Conservation (phyloP, 2,329 filamentous ascomycete genomes). For the Fonsecaea pugnacius region DNA sequence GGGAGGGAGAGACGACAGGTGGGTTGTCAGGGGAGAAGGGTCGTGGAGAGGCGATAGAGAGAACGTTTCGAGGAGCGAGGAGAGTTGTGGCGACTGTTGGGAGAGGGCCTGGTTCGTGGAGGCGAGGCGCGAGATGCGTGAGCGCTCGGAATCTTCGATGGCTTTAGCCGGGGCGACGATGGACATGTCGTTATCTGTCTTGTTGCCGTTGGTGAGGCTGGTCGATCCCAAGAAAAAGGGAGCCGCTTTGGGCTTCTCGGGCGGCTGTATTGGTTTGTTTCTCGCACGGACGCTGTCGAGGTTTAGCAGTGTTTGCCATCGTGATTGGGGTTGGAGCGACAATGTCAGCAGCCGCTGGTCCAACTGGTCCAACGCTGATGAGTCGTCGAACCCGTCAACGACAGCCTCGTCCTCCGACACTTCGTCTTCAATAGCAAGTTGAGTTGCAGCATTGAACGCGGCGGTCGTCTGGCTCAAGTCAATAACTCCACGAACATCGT, state of each 20-base stretch:
- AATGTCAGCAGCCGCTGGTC: slow-evolving; percentile 82
- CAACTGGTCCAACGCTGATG: slow-evolving; percentile 72
- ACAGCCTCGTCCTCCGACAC: slow-evolving; percentile 48
- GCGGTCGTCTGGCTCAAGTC: slow-evolving; percentile 64
- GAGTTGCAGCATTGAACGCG: slow-evolving; percentile 73
- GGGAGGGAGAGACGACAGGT: slow-evolving; percentile 80
- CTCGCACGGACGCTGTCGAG: slow-evolving; percentile 87
- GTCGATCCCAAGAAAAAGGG: slow-evolving; percentile 89
- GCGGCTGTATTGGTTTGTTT: slow-evolving; percentile 90
- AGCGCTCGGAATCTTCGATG: slow-evolving; percentile 56
- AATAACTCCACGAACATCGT: slow-evolving; percentile 73
- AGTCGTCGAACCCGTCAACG: slow-evolving; percentile 52
- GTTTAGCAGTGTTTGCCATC: slow-evolving; percentile 93
- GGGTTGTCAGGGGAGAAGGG: slow-evolving; percentile 71
- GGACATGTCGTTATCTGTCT: slow-evolving; percentile 12
- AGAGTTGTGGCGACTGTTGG: not conserved
- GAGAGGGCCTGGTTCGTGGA: slow-evolving; percentile 41
- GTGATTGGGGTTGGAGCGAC: slow-evolving; percentile 83
- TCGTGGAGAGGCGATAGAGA: slow-evolving; percentile 47
- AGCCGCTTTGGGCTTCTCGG: slow-evolving; percentile 89
- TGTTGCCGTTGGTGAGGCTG: slow-evolving; percentile 36
- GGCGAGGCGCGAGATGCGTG: slow-evolving; percentile 72
- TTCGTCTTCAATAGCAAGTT: slow-evolving; percentile 68
- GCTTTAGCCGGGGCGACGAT: slow-evolving; percentile 33
- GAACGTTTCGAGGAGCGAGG: slow-evolving; percentile 9